Percentiles rank a stretch among this genome's conserved stretches.
Conservation (phyloP, 164 flowering plant genomes). For the Chloranthus sessilifolius region DNA sequence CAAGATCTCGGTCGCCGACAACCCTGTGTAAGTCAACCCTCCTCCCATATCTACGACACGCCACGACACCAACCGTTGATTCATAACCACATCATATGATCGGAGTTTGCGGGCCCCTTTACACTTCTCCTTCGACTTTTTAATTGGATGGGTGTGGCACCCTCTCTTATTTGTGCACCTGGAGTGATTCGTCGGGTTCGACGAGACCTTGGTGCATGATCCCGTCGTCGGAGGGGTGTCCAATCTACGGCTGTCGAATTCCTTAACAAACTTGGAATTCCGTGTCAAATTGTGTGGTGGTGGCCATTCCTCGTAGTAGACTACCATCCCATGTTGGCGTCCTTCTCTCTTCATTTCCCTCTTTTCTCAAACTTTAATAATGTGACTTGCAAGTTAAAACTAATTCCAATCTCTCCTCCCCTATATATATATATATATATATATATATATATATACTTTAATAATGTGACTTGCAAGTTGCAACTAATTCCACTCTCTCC, state of each 20-base stretch:
- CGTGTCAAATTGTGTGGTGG: too few relatives aligned
- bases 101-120: conserved; percentile 40
- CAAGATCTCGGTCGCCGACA: conserved; percentile 34
- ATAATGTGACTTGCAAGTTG: too few relatives aligned
- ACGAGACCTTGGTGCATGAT: conserved; percentile 31
- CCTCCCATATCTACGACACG: conserved; percentile 19
- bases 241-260: too few relatives aligned
- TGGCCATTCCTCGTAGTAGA: too few relatives aligned
- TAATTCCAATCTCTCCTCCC: too few relatives aligned
- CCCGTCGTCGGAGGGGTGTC: conserved; percentile 49
- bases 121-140: conserved; percentile 40
- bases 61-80: conserved; percentile 21
- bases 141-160: conserved; percentile 39
- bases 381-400: too few relatives aligned
- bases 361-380: too few relatives aligned
- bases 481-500: too few relatives aligned
- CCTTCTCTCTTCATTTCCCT: too few relatives aligned
- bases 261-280: conserved; percentile 13
- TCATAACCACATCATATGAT: conserved; percentile 19
- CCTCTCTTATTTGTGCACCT: conserved; percentile 62
- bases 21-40: conserved; percentile 31
- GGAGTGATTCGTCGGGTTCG: conserved; percentile 70
- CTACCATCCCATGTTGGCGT: too few relatives aligned
- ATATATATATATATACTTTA: too few relatives aligned
- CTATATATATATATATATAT: too few relatives aligned